These are phyloP conservation scores for Aspergillus sp. DNA, from an alignment of 2,329 filamentous ascomycete species.

Conservation along the genomic window DNA sequence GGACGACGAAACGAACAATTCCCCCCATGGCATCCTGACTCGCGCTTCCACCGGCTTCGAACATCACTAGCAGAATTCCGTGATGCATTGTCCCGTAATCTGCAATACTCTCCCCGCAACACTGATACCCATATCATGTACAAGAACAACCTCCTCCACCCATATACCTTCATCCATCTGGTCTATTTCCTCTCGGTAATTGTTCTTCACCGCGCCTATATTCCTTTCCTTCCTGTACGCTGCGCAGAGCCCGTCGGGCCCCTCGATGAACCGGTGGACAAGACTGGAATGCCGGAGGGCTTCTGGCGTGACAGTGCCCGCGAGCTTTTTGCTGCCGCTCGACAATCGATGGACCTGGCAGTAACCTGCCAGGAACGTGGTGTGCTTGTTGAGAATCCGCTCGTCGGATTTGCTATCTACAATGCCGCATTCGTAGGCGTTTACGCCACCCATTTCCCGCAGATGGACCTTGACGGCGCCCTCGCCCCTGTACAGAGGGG, in stretches of 20 bases:
- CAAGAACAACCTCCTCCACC: slow-evolving; percentile 48
- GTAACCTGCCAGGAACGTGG: slow-evolving; percentile 51
- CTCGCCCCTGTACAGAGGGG: slow-evolving; percentile 38
- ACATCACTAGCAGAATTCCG: slow-evolving; percentile 51
- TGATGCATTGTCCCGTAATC: slow-evolving; percentile 51
- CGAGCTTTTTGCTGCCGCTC: slow-evolving; percentile 53
- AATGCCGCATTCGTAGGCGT: slow-evolving; percentile 52
- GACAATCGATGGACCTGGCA: slow-evolving; percentile 55
- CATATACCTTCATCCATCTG: slow-evolving; percentile 57
- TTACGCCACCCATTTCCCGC: slow-evolving; percentile 55
- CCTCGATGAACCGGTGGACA: slow-evolving; percentile 50
- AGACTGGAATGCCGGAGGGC: slow-evolving; percentile 43
- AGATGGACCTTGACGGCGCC: slow-evolving; percentile 55
- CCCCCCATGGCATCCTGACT: slow-evolving; percentile 55
- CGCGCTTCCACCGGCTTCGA: slow-evolving; percentile 49
- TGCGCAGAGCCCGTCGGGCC: slow-evolving; percentile 53
- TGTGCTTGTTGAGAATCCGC: slow-evolving; percentile 55
- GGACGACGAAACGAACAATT: slow-evolving; percentile 52
- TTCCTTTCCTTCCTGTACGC: slow-evolving; percentile 55
- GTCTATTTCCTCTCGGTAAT: slow-evolving; percentile 56
- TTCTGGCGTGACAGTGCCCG: slow-evolving; percentile 55
- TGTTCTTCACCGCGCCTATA: slow-evolving; percentile 56
- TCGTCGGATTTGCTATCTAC: slow-evolving; percentile 57
- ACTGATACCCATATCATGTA: slow-evolving; percentile 56
- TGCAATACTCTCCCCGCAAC: slow-evolving; percentile 52